Evolutionary conservation across 768 basidiomycete genomes (phyloP), one percentile per base, ranked within the genome.

Genomic region (Kwoniella botswanensis): DNA sequence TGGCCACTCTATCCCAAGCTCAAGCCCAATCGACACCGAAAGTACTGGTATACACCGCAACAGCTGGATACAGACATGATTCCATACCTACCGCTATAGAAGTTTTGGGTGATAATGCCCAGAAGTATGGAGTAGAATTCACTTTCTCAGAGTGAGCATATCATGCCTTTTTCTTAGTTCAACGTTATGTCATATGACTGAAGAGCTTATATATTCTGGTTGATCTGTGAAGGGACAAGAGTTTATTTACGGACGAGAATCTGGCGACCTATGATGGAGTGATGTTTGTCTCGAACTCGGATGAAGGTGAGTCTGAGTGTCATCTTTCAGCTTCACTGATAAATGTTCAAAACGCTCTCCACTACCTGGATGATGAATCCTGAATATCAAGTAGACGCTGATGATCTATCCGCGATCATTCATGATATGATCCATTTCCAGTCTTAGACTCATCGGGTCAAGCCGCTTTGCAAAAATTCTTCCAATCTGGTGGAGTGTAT

Each of bases 31-130:
- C 71, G 26, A 64, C 58, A 44, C 79, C 79, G 0, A 26, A 52
- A 29, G 80, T 92, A 10, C 85, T 91, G 43, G 87, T 89, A 18
- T 91, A 89, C 73, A 88, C 90, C 22, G 87, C 87, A 2, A 92
- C 90, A 0, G 78, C 82, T 6, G 87, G 86, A 4, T 93, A 87
- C 80, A 85, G 90, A 68, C 92, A 93, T 76, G 91, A 91, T 70
- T 90, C 89, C 3, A 92, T 92, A 67, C 91, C 91, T 0, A 88
- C 88, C 1, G 90, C 91, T 3, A 87, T 91, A 29, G 82, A 87
- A 54, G 87, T 87, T 0, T 82, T 92, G 52, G 86, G 86, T 67
- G 79, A 84, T 1, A 85, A 84, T 24, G 86, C 86, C 2, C 68
- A 84, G n/a, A 76, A 82, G 0, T 87, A 89, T 67, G 84, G 88